Conservation (phyloP, 1,139 yeast species). For the Pneumocystis sp. region DNA sequence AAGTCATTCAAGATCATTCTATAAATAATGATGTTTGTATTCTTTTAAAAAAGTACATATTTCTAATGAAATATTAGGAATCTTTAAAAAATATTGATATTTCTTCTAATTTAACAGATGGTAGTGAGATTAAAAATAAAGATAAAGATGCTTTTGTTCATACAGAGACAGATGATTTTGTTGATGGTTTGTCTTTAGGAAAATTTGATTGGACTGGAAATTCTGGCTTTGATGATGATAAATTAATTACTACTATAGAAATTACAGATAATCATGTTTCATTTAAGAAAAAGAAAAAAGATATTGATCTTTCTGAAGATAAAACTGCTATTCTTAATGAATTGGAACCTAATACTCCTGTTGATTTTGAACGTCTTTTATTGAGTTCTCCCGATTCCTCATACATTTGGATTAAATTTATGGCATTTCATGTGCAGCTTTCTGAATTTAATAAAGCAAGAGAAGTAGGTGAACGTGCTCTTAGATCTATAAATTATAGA, state of each 20-base stretch:
- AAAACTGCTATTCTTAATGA: conserved; percentile 71
- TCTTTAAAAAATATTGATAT: conserved; percentile 32
- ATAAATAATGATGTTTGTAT: conserved; percentile 18
- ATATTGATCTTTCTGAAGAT: conserved; percentile 44
- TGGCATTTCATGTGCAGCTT: conserved; percentile 92
- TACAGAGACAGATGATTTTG: background rate
- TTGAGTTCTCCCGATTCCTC: conserved; percentile 91
- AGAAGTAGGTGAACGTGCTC: conserved; percentile 81
- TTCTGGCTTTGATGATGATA: conserved; percentile 6
- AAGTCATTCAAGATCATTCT: conserved; percentile 21
- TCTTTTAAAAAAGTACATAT: conserved; percentile 11
- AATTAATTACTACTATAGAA: conserved; percentile 27
- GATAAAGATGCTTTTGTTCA: conserved; percentile 23
- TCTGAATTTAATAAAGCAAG: conserved; percentile 91
- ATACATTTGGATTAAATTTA: conserved; percentile 89
- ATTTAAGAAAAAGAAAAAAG: conserved; percentile 23
- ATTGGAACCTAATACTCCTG: conserved; percentile 76
- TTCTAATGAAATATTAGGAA: conserved; percentile 12
- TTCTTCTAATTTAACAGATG: conserved; percentile 37
- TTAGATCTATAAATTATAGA: conserved; percentile 75
- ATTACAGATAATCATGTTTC: conserved; percentile 6
- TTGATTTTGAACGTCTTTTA: conserved; percentile 80
- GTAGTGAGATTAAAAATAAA: conserved; percentile 29
- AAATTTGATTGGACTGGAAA: conserved; percentile 18
- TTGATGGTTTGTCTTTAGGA: conserved; percentile 11